These are phyloP conservation scores for Aureobasidium namibiae DNA, from an alignment of 2,329 filamentous ascomycete species.

Conservation along the genomic window DNA sequence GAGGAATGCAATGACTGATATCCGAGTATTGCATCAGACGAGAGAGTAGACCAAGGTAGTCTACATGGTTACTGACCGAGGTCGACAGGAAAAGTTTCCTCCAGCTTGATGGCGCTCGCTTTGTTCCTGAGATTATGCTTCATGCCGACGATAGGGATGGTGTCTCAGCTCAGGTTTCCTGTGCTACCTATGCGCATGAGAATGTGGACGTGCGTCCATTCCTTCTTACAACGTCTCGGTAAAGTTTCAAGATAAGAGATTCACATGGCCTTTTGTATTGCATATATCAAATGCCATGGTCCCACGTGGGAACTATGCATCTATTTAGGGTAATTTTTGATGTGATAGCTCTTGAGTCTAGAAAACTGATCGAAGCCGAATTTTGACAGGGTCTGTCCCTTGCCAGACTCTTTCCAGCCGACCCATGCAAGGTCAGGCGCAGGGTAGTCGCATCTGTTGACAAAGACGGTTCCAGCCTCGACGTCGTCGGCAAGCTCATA, in stretches of 20 bases:
- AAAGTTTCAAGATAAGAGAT: background rate
- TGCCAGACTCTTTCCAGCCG: constrained; percentile 94
- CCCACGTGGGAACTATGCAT: background rate
- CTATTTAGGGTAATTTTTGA: constrained; percentile 66
- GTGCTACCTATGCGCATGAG: background rate
- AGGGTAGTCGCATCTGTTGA: constrained; percentile 89
- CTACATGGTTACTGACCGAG: background rate
- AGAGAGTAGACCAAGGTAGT: background rate
- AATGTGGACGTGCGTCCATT: background rate
- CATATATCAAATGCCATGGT: background rate
- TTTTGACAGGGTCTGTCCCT: constrained; percentile 77
- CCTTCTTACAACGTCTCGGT: background rate
- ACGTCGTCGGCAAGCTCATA: constrained; percentile 70
- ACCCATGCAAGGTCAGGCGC: constrained; percentile 60
- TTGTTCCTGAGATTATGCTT: background rate
- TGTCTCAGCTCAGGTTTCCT: background rate
- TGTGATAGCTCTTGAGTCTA: constrained; percentile 90
- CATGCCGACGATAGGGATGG: background rate
- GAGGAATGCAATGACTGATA: background rate
- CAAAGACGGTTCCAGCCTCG: constrained; percentile 91
- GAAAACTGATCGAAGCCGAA: constrained; percentile 95
- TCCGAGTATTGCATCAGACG: background rate
- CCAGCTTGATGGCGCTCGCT: background rate
- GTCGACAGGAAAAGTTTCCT: background rate
- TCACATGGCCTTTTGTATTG: background rate